phyloP scores from a whole-genome alignment of 2,329 filamentous ascomycete species.

The Calonectria hongkongensis region DNA sequence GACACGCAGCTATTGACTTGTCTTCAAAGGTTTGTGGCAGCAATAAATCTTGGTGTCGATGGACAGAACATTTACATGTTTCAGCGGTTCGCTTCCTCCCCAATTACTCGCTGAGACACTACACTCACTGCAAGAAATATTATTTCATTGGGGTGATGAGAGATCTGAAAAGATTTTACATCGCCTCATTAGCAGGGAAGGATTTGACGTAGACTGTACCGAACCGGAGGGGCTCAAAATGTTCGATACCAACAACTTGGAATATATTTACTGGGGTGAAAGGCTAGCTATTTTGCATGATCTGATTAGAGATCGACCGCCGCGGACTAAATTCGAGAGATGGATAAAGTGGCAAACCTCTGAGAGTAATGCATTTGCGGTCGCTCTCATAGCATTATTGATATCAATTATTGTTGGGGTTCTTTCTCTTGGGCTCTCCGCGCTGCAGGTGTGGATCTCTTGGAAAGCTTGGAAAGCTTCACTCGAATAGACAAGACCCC shows the following conservation, averaged over 20 bases:
- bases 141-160: conserved; percentile 27
- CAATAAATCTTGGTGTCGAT: no score
- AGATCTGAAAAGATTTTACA: conserved; percentile 12
- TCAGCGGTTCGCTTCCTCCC: conserved; percentile 24
- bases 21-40: no score
- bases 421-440: conserved; percentile 27
- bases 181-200: background rate
- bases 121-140: conserved; percentile 22
- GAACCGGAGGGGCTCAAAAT: background rate
- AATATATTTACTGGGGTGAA: conserved; percentile 40
- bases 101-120: conserved; percentile 31
- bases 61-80: background rate
- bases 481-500: no score
- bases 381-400: conserved; percentile 35
- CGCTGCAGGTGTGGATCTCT: conserved; percentile 39
- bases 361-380: conserved; percentile 40
- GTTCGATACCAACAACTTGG: conserved; percentile 5
- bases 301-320: conserved; percentile 24
- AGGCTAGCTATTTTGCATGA: conserved; percentile 34
- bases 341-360: conserved; percentile 42
- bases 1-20: background rate
- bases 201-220: conserved; percentile 18
- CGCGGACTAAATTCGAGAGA: conserved; percentile 32
- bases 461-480: conserved; percentile 38
- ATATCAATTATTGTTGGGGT: conserved; percentile 40